These are phyloP conservation scores for Aspergillus coremiiformis DNA, from an alignment of 495 filamentous ascomycete species.

Conservation along the genomic window DNA sequence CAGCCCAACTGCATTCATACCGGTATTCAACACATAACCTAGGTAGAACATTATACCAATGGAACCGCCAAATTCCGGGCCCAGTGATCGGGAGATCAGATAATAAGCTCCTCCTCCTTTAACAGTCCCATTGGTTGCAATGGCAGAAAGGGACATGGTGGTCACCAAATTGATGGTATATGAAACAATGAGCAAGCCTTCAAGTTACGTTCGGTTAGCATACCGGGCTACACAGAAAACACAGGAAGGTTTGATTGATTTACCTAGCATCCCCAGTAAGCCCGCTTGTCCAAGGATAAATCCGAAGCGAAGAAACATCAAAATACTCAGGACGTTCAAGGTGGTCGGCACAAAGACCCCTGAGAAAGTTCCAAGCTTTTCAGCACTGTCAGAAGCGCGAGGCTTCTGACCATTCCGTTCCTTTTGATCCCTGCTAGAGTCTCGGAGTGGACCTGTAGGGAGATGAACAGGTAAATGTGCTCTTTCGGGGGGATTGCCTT, in stretches of 20 bases:
- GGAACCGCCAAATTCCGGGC: conserved; percentile 85
- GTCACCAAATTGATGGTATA: conserved; percentile 77
- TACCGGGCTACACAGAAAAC: not conserved
- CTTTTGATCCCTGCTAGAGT: conserved; percentile 26
- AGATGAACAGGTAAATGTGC: conserved; percentile 8
- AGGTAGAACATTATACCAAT: conserved; percentile 88
- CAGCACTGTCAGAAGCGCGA: conserved; percentile 42
- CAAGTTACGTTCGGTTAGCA: not conserved
- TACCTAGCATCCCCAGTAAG: conserved; percentile 73
- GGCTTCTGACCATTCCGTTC: conserved; percentile 33
- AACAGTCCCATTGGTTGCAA: conserved; percentile 85
- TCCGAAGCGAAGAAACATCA: conserved; percentile 85
- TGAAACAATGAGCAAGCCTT: conserved; percentile 63
- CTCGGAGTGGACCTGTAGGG: conserved; percentile 22
- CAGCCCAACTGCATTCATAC: conserved; percentile 81
- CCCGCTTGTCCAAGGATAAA: conserved; percentile 74
- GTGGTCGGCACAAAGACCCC: conserved; percentile 83
- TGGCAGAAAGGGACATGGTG: conserved; percentile 78
- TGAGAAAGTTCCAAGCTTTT: conserved; percentile 66
- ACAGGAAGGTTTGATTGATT: conserved; percentile 10
- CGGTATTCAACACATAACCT: conserved; percentile 77
- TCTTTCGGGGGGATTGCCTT: conserved; percentile 5
- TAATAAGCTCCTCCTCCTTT: conserved; percentile 86
- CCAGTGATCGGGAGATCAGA: conserved; percentile 76
- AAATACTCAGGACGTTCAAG: conserved; percentile 83